These are phyloP conservation scores for Thuja plicata DNA, from an alignment of 83 land plant species.

Conservation along the genomic window DNA sequence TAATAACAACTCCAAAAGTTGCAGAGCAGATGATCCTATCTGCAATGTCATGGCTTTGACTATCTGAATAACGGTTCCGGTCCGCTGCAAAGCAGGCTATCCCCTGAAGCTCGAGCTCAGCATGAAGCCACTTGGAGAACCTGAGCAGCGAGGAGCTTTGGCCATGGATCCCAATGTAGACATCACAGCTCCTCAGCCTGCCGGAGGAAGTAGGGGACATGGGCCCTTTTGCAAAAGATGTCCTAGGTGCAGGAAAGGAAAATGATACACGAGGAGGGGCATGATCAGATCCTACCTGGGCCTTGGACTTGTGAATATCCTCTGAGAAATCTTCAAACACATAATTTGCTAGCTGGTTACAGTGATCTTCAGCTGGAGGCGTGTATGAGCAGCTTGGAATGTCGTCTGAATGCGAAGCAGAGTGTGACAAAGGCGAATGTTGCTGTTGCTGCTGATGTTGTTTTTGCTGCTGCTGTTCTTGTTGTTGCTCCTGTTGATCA, in stretches of 20 bases:
- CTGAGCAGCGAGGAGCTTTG: slow-evolving; percentile 44
- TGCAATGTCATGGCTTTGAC: slow-evolving; percentile 81
- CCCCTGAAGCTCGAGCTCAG: slow-evolving; percentile 89
- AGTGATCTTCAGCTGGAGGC: slow-evolving; percentile 48
- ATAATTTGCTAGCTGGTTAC: slow-evolving; percentile 9
- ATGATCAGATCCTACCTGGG: slow-evolving; percentile 26
- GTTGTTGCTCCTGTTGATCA: slow-evolving; percentile 3
- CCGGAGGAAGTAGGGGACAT: slow-evolving; percentile 57
- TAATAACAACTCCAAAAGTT: slow-evolving; percentile 65
- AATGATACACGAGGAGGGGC: slow-evolving; percentile 43
- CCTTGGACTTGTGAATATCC: slow-evolving; percentile 24
- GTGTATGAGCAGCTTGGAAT: slow-evolving; percentile 70
- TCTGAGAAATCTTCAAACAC: slow-evolving; percentile 33
- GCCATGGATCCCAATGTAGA: slow-evolving; percentile 81
- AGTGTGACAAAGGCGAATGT: slow-evolving; percentile 29
- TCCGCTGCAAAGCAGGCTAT: slow-evolving; percentile 89
- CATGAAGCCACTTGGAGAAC: slow-evolving; percentile 82
- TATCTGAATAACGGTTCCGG: slow-evolving; percentile 61
- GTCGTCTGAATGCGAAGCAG: slow-evolving; percentile 54
- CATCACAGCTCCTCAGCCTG: slow-evolving; percentile 81
- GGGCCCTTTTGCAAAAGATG: slow-evolving; percentile 46
- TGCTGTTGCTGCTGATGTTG: neutral
- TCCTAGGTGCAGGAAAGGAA: slow-evolving; percentile 60
- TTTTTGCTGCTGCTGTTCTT: neutral
- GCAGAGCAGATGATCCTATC: slow-evolving; percentile 77